Conservation (phyloP, 345 rosid genomes). For the Kandelia obovata region DNA sequence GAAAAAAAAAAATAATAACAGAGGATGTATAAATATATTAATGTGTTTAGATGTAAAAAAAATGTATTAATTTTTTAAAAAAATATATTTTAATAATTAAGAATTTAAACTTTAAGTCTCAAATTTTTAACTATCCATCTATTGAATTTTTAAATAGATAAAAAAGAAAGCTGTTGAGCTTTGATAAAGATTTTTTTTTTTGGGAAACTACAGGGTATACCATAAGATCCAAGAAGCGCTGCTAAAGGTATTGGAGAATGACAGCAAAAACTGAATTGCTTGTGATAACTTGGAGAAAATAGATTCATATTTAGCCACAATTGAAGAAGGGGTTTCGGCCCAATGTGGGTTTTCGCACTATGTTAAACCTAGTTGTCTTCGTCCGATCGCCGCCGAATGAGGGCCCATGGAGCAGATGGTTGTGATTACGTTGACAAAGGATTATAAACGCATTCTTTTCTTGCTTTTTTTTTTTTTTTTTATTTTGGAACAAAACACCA, state of each 20-base stretch:
- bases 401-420: slow-evolving; percentile 47
- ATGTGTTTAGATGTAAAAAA: no score
- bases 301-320: slow-evolving; percentile 26
- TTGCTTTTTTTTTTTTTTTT: no score
- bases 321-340: slow-evolving; percentile 38
- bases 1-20: no score
- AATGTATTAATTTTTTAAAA: no score
- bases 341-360: slow-evolving; percentile 36
- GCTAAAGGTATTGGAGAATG: slow-evolving; percentile 31
- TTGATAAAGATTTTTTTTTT: slow-evolving; percentile 40
- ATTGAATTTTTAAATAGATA: no score
- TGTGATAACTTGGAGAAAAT: slow-evolving; percentile 42
- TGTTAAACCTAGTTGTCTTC: slow-evolving; percentile 48
- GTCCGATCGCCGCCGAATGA: slow-evolving; percentile 36
- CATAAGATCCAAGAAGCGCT: slow-evolving; percentile 31
- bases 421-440: slow-evolving; percentile 48
- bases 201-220: slow-evolving; percentile 67
- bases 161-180: slow-evolving; percentile 37
- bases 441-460: neutral
- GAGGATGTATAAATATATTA: no score
- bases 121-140: no score
- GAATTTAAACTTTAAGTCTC: no score
- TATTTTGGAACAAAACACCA: no score
- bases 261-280: slow-evolving; percentile 37
- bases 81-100: no score